Evolutionary conservation across 2,329 filamentous ascomycete genomes (phyloP), one percentile per base, ranked within the genome.

Genomic region (Beauveria rudraprayagi): DNA sequence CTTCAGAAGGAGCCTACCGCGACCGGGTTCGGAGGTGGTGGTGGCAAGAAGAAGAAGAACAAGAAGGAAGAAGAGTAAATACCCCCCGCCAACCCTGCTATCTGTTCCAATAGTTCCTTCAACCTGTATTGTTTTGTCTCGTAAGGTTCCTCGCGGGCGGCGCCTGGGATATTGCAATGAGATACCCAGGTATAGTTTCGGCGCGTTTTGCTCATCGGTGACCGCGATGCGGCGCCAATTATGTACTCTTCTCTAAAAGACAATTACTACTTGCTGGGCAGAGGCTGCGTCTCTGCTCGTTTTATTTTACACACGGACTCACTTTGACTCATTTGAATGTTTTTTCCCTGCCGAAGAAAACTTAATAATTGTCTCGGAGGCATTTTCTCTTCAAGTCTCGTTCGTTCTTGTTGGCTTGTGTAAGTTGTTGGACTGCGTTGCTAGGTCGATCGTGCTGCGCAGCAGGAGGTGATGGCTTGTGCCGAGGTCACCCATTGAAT

Each of bases 1-100:
- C 89, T 93, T 72, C 87, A 88, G 75, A 87, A 86, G 75, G 83
- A 88, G 68, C 85, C 84, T 63, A 81, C 82, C 24, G 77, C 77
- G 55, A 75, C 80, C 63, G 74, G 75, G 63, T 71, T 75, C 64
- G 74, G 70, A 62, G 70, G 73, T 50, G 30, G 30, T 14, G 70
- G 73, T 64, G 70, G 75, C 65, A 81, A 82, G 72, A 82, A 82
- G 70, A 85, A 85, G 78, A 92, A 92, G 83, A 86, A 86, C 79
- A 84, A 83, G 77, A 81, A 78, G 63, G 77, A 78, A 71, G 76
- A 76, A 63, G 62, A 66, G 60, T 72, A 69, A 70, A 57, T 55
- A 64, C 28, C 62, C 52, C 41, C 41, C 48, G 44, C 61, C 64
- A 64, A 67, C 65, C 67, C 64, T 65, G 68, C 69, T 72, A 71